Percentiles rank a stretch among this genome's conserved stretches.
phyloP scores from a whole-genome alignment of 345 rosid genomes.

The Camelina sativa region DNA sequence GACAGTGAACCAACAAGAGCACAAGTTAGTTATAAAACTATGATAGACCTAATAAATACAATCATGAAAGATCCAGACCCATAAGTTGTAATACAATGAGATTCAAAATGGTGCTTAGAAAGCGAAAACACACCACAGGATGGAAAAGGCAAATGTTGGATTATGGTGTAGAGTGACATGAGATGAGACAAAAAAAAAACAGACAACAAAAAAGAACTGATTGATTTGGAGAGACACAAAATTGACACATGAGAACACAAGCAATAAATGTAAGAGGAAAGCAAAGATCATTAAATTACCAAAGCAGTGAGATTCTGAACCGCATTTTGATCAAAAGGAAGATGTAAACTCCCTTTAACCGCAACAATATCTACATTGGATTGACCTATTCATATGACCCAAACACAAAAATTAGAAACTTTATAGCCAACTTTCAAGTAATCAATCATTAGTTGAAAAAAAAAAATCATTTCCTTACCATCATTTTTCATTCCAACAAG shows the following conservation, averaged over 20 bases:
- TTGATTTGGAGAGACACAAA: neutral
- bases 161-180: neutral
- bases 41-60: neutral
- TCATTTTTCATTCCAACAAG: conserved; percentile 86
- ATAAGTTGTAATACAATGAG: neutral
- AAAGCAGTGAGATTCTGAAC: conserved; percentile 86
- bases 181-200: neutral
- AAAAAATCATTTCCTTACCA: conserved; percentile 52
- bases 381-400: conserved; percentile 58
- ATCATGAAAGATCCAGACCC: neutral
- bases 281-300: conserved; percentile 53
- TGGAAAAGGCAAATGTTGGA: neutral
- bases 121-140: neutral
- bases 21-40: neutral
- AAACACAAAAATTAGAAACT: conserved; percentile 13
- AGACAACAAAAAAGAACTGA: neutral
- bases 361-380: conserved; percentile 64
- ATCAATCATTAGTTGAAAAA: neutral
- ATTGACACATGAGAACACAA: neutral
- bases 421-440: conserved; percentile 21
- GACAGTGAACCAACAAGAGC: neutral
- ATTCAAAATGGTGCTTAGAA: neutral
- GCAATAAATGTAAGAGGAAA: conserved; percentile 18
- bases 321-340: conserved; percentile 67
- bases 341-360: conserved; percentile 80